These are phyloP conservation scores for Entamoeba moshkovskii DNA, from an alignment of 208 protist species.

Conservation along the genomic window DNA sequence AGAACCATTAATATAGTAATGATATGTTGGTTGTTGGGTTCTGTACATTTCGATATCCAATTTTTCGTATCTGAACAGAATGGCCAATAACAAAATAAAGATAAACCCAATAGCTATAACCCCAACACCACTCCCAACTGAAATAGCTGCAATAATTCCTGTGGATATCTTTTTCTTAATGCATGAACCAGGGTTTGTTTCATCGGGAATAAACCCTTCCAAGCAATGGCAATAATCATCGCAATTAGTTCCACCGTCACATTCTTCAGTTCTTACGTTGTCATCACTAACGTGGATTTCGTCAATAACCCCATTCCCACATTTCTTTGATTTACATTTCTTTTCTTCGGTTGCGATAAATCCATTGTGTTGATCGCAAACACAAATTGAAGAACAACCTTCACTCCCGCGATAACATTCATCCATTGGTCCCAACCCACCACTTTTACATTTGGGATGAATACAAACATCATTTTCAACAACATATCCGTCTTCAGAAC, in stretches of 20 bases:
- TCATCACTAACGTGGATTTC: not conserved
- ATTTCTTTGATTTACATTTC: not conserved
- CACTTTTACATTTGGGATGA: not conserved
- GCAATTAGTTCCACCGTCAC: not conserved
- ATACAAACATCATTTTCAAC: not conserved
- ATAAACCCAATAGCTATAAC: not conserved
- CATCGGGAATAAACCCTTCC: not conserved
- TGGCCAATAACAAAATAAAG: not conserved
- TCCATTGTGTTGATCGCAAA: not conserved
- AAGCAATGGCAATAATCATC: not conserved
- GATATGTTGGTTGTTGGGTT: not conserved
- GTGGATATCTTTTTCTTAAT: not conserved
- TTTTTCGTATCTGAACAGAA: not conserved
- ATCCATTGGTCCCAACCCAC: not conserved
- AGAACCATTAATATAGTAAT: not conserved
- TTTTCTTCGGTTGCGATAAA: not conserved
- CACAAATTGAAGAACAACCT: not conserved
- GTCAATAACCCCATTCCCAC: not conserved
- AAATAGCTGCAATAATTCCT: not conserved
- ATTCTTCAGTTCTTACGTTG: not conserved
- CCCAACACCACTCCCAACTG: not conserved
- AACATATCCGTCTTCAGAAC: not conserved
- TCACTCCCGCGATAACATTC: not conserved
- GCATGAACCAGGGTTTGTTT: not conserved
- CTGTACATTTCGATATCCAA: not conserved